Evolutionary conservation across 73 alveolate genomes (phyloP).

Genomic region (Vitrella brassicaformis): DNA sequence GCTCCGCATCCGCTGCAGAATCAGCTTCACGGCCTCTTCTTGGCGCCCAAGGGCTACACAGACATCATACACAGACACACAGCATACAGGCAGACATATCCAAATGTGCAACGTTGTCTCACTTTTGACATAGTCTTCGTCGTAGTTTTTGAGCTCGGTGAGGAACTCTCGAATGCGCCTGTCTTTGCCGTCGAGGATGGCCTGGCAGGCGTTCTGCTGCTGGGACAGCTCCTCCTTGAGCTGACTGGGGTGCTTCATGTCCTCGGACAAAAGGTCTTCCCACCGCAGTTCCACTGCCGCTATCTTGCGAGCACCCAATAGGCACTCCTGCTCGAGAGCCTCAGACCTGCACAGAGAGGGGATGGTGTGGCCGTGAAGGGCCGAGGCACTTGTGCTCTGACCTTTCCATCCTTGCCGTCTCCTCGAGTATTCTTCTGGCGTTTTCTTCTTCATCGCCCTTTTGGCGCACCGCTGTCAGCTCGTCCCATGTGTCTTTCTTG

Average conservation of each 20-base stretch:
- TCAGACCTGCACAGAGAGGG: too few relatives aligned
- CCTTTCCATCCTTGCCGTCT: background rate
- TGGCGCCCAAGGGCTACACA: too few relatives aligned
- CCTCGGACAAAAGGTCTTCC: background rate
- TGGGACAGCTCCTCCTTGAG: background rate
- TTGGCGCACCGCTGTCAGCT: background rate
- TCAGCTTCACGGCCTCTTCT: too few relatives aligned
- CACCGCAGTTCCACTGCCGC: background rate
- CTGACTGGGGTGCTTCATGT: background rate
- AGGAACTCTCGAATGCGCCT: conserved; percentile 48
- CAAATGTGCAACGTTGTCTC: too few relatives aligned
- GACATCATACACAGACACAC: too few relatives aligned
- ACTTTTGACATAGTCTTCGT: conserved; percentile 58
- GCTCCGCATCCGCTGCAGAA: too few relatives aligned
- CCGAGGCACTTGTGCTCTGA: too few relatives aligned
- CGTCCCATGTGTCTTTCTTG: background rate
- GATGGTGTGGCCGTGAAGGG: too few relatives aligned
- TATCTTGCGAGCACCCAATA: background rate
- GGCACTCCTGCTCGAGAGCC: background rate
- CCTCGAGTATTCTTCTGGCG: background rate
- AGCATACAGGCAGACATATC: too few relatives aligned
- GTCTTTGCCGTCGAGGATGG: conserved; percentile 46
- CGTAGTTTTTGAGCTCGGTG: conserved; percentile 54
- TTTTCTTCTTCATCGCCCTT: background rate
- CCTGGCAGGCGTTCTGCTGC: background rate